Evolutionary conservation across 139 green algal species (phyloP).

Genomic region (Spirogloea muscicola): DNA sequence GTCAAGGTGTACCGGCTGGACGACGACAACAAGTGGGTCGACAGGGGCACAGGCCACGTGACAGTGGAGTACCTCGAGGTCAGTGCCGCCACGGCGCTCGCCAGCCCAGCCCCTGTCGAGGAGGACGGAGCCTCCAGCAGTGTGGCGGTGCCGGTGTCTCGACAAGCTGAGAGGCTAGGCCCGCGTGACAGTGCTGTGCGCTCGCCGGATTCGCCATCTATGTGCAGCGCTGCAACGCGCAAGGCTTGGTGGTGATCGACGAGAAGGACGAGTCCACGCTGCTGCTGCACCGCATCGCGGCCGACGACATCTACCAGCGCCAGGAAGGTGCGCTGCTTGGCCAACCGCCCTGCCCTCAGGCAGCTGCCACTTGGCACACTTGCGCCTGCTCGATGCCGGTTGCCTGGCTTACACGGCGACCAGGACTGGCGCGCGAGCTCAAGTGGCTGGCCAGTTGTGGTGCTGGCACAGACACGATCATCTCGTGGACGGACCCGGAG

Average conservation of each 20-base stretch:
- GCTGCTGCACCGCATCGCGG: slow-evolving; percentile 80
- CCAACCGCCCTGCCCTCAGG: neutral
- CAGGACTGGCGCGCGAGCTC: too few species aligned
- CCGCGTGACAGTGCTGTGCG: too few species aligned
- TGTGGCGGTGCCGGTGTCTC: too few species aligned
- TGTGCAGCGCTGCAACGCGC: slow-evolving; percentile 66
- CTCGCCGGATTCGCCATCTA: too few species aligned
- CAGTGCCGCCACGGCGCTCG: slow-evolving; percentile 33
- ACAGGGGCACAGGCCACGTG: slow-evolving; percentile 88
- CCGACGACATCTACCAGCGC: slow-evolving; percentile 77
- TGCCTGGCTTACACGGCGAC: too few species aligned
- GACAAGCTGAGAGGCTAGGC: too few species aligned
- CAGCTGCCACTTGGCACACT: neutral
- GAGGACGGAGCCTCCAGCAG: too few species aligned
- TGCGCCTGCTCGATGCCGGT: neutral
- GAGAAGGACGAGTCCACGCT: slow-evolving; percentile 75
- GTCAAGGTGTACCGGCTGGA: slow-evolving; percentile 93
- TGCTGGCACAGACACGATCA: slow-evolving; percentile 97
- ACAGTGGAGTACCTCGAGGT: slow-evolving; percentile 84
- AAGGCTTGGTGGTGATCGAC: slow-evolving; percentile 84
- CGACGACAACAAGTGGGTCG: slow-evolving; percentile 82
- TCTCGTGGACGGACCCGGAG: slow-evolving; percentile 88
- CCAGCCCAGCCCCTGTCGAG: too few species aligned
- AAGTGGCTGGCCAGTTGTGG: too few species aligned
- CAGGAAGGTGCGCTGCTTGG: slow-evolving; percentile 54